These are phyloP conservation scores for Medicago lupulina DNA, from an alignment of 306 rosid species.

Conservation along the genomic window DNA sequence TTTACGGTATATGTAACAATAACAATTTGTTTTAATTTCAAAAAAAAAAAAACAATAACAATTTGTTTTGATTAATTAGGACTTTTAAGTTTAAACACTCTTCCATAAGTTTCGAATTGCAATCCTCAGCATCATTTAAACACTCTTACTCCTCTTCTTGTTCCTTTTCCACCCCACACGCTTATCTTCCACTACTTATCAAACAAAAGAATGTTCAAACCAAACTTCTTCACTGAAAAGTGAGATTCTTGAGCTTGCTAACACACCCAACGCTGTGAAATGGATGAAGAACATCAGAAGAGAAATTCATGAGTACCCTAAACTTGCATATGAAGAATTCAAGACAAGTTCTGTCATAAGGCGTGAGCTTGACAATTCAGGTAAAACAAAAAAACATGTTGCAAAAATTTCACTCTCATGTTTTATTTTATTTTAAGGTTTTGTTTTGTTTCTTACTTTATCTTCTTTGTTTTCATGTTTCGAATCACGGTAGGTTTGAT, in stretches of 20 bases:
- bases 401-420: too few relatives aligned
- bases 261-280: slow-evolving; percentile 49
- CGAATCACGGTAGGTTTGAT: too few relatives aligned
- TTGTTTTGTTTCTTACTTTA: too few relatives aligned
- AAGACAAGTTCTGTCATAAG: slow-evolving; percentile 70
- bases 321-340: slow-evolving; percentile 79
- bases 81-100: too few relatives aligned
- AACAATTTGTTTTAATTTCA: too few relatives aligned
- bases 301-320: slow-evolving; percentile 84
- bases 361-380: slow-evolving; percentile 80
- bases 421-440: too few relatives aligned
- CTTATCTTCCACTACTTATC: slow-evolving; percentile 47
- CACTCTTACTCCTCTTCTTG: slow-evolving; percentile 36
- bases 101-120: too few relatives aligned
- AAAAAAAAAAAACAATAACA: too few relatives aligned
- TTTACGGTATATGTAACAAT: too few relatives aligned
- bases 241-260: slow-evolving; percentile 61
- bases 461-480: too few relatives aligned
- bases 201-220: not conserved
- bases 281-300: slow-evolving; percentile 80
- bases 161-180: slow-evolving; percentile 24
- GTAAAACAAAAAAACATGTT: slow-evolving; percentile 39
- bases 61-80: too few relatives aligned
- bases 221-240: slow-evolving; percentile 41
- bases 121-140: not conserved